Percentiles rank a stretch among this genome's conserved stretches.
phyloP scores from a whole-genome alignment of 495 filamentous ascomycete genomes.

The Pseudoneurospora amorphoporcata region DNA sequence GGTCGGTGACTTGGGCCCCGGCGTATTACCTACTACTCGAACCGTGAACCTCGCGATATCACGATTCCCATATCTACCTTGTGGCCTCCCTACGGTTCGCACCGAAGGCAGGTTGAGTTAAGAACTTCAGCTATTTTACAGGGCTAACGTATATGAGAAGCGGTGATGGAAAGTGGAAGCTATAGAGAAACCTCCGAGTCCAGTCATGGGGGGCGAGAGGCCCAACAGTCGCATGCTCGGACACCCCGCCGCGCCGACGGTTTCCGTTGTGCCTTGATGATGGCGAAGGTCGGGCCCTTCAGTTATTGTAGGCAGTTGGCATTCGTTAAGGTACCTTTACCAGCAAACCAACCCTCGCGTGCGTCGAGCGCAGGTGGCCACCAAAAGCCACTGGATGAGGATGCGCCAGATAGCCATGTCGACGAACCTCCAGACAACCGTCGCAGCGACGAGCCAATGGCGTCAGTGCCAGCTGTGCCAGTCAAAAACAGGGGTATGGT shows the following conservation, averaged over 20 bases:
- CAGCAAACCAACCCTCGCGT: neutral
- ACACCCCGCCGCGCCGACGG: neutral
- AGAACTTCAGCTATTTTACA: neutral
- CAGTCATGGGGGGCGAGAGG: neutral
- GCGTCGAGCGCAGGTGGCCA: neutral
- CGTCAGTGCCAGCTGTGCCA: slow-evolving; percentile 1
- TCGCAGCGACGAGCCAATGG: slow-evolving; percentile 19
- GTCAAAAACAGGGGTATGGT: slow-evolving; percentile 15
- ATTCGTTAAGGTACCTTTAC: neutral
- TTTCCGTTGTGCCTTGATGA: neutral
- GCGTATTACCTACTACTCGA: neutral
- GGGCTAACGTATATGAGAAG: neutral
- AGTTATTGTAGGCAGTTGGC: neutral
- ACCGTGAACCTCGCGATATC: neutral
- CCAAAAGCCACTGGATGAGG: slow-evolving; percentile 20
- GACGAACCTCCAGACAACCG: slow-evolving; percentile 11
- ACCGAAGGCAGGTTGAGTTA: neutral
- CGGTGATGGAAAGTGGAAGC: neutral
- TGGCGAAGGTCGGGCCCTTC: neutral
- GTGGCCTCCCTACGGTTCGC: neutral
- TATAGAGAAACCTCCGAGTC: neutral
- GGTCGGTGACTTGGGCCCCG: neutral
- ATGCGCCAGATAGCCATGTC: slow-evolving; percentile 20
- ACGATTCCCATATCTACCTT: neutral
- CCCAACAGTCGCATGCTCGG: neutral